A percentile compares a stretch with the other conserved stretches of the same genome.
phyloP scores from a whole-genome alignment of 2,329 filamentous ascomycete species.

The Trichoderma harzianum region DNA sequence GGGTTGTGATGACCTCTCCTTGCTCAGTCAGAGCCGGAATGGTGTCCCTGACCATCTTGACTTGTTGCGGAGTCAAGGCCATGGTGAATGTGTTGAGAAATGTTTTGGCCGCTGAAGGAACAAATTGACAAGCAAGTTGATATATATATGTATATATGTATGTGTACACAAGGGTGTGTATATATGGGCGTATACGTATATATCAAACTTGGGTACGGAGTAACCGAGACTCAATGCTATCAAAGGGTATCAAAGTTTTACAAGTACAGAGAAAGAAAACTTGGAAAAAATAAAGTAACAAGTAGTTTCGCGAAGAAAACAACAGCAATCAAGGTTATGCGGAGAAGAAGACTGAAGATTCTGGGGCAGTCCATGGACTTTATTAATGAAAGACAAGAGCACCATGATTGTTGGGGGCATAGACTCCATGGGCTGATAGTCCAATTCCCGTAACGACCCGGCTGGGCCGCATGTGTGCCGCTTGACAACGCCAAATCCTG shows the following conservation, averaged over 20 bases:
- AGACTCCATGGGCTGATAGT: not conserved
- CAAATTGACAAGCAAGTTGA: not conserved
- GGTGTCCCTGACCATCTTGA: constrained; percentile 64
- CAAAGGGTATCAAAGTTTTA: not conserved
- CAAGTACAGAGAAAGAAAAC: not conserved
- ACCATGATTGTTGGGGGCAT: not conserved
- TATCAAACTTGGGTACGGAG: not conserved
- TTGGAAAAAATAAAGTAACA: not conserved
- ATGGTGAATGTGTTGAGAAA: constrained; percentile 21
- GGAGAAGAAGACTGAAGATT: not conserved
- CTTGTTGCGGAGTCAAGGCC: constrained; percentile 52
- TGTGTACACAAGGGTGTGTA: not conserved
- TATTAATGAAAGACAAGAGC: not conserved
- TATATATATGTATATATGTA: not conserved
- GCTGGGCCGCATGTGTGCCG: constrained; percentile 8
- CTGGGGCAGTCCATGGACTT: not conserved
- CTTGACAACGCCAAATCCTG: not conserved
- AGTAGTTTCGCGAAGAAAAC: not conserved
- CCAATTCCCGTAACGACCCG: not conserved
- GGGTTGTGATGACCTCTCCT: constrained; percentile 64
- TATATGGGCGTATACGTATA: not conserved
- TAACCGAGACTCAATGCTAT: not conserved
- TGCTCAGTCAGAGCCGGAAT: constrained; percentile 66
- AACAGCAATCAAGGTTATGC: not conserved
- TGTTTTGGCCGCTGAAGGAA: not conserved